These are phyloP conservation scores for Annona cherimola DNA, from an alignment of 164 flowering plant genomes.

Conservation along the genomic window DNA sequence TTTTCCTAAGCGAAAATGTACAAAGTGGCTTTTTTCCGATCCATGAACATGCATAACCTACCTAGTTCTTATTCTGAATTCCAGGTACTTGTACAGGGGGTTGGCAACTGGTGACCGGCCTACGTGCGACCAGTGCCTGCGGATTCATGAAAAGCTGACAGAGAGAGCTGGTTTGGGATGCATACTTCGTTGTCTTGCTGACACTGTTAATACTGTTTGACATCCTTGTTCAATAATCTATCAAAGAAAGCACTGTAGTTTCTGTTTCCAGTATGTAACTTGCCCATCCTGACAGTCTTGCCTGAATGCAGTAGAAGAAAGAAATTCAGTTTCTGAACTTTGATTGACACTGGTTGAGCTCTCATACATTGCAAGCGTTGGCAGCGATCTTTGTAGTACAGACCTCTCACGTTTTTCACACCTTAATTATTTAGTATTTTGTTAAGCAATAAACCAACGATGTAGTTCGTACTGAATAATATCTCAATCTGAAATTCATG, in stretches of 20 bases:
- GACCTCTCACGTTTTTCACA: no score
- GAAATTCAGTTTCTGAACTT: no score
- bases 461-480: no score
- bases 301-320: no score
- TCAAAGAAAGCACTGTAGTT: background rate
- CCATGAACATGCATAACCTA: background rate
- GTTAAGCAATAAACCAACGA: no score
- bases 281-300: background rate
- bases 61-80: slow-evolving; percentile 7
- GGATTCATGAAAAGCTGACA: slow-evolving; percentile 85
- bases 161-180: slow-evolving; percentile 85
- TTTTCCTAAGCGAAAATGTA: background rate
- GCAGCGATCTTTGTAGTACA: no score
- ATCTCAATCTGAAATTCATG: no score
- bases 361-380: no score
- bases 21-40: background rate
- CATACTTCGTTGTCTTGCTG: slow-evolving; percentile 74
- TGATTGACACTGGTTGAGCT: no score
- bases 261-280: slow-evolving; percentile 1
- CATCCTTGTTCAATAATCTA: background rate
- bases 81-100: slow-evolving; percentile 89
- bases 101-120: slow-evolving; percentile 94
- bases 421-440: no score
- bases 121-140: slow-evolving; percentile 88
- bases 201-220: slow-evolving; percentile 78